Conservation (phyloP, 225 moss, liverwort and hornwort genomes). For the Lunularia cruciata region DNA sequence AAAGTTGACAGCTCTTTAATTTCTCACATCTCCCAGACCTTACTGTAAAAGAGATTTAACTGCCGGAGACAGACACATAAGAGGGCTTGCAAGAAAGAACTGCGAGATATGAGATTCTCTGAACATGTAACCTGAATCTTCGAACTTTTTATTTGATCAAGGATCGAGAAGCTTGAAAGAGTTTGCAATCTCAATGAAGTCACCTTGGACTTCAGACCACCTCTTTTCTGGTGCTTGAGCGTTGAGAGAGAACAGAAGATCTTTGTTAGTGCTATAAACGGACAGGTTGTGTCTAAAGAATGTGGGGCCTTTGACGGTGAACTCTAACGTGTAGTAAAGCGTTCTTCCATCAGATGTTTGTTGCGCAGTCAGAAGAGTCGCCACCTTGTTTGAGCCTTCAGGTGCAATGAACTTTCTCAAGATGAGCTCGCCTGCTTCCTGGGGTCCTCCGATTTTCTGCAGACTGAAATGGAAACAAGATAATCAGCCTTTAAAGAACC, state of each 20-base stretch:
- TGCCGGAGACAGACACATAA: too few relatives aligned
- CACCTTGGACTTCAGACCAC: constrained; percentile 53
- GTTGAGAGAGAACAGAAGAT: constrained; percentile 66
- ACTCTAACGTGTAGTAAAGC: constrained; percentile 78
- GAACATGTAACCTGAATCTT: too few relatives aligned
- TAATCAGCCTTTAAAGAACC: too few relatives aligned
- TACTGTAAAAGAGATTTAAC: too few relatives aligned
- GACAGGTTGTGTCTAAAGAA: constrained; percentile 85
- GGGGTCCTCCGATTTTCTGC: constrained; percentile 72
- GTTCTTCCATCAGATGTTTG: constrained; percentile 38
- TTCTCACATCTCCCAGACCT: too few relatives aligned
- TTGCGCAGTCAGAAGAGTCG: constrained; percentile 57
- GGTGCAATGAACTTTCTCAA: constrained; percentile 78
- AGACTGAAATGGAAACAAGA: constrained; percentile 44
- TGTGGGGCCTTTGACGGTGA: constrained; percentile 58
- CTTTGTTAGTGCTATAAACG: constrained; percentile 59
- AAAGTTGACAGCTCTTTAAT: too few relatives aligned
- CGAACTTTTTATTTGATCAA: too few relatives aligned
- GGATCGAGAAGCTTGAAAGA: constrained; percentile 67
- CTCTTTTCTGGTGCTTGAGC: constrained; percentile 62
- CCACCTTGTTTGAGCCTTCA: constrained; percentile 74
- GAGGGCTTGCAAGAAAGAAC: too few relatives aligned
- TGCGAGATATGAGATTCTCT: too few relatives aligned
- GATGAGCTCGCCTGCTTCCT: constrained; percentile 57
- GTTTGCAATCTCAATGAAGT: constrained; percentile 55